Evolutionary conservation across 345 rosid species (phyloP), one percentile per base, ranked within the genome.

Genomic region (Erodium maritimum): DNA sequence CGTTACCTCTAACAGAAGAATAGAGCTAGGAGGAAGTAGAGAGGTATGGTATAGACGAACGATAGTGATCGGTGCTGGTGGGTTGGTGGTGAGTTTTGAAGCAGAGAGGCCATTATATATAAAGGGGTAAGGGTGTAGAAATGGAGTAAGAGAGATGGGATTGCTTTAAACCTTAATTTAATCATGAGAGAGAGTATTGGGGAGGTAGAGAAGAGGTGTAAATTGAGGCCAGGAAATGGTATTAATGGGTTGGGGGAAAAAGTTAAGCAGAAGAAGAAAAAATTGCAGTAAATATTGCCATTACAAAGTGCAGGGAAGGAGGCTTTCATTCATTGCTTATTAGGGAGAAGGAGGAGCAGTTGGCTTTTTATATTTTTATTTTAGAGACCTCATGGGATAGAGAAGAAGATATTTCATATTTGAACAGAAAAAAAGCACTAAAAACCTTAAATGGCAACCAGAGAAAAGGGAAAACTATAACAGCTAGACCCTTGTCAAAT

Each of bases 101-200:
- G 48, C 48, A 7, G 48, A 14, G 48, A 42, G 48, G 48, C 48
- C 48, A 42, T 42, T 42, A 29, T 42, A 42, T 42, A 42, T 42
- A 42, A 3, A 2, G 48, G 37, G 8, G 8, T 5, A 42, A 42
- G 48, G 48, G 17, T 29, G 48, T 3, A 80, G 81, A 83, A 79
- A 82, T 71, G 75, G 42, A 61, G 23, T 53, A 67, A 62, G 61
- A 45, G 77, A 72, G 75, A 71, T 61, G 83, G 71, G 82, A 50
- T 75, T 64, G 72, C 71, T 74, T 82, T 77, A 84, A 88, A 79
- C 82, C 82, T 74, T 78, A 76, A 75, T 71, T 81, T 62, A 89
- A 89, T 85, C 77, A 72, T 57, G 82, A 79, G 74, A 68, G 75
- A 75, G 88, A 75, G 81, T 29, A n/a, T n/a, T n/a, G n/a, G n/a